phyloP scores from a whole-genome alignment of 2,329 filamentous ascomycete species.

The Trichoderma brevicompactum region DNA sequence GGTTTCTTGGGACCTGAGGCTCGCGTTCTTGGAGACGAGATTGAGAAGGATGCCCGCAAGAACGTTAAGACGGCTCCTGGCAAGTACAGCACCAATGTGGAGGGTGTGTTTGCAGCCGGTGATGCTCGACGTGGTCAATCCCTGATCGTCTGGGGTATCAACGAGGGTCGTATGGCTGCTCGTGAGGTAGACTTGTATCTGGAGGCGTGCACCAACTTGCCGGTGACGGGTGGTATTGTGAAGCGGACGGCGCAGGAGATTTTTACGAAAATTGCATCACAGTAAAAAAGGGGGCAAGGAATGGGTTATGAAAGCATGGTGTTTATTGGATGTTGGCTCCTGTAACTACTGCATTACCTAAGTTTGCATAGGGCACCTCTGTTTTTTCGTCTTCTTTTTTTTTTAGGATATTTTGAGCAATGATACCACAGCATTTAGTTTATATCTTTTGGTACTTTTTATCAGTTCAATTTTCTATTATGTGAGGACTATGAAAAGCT shows the following conservation, averaged over 20 bases:
- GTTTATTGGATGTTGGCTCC: background rate
- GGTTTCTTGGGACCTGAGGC: conserved; percentile 95
- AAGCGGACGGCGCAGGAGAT: conserved; percentile 79
- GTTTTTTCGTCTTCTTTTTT: background rate
- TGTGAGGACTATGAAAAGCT: no score
- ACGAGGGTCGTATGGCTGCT: conserved; percentile 91
- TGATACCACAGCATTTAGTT: conserved; percentile 26
- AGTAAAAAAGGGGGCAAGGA: conserved; percentile 22
- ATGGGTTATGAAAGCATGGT: conserved; percentile 23
- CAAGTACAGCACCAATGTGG: conserved; percentile 84
- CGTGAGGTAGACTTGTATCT: conserved; percentile 91
- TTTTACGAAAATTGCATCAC: conserved; percentile 44
- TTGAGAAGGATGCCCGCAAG: conserved; percentile 91
- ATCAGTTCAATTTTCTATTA: no score
- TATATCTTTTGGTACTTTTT: background rate
- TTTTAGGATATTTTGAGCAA: conserved; percentile 17
- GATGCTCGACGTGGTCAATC: conserved; percentile 95
- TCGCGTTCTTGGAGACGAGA: conserved; percentile 80
- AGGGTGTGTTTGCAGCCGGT: conserved; percentile 90
- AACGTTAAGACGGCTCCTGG: conserved; percentile 93
- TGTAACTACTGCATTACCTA: conserved; percentile 1
- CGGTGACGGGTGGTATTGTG: conserved; percentile 90
- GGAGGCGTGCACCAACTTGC: conserved; percentile 76
- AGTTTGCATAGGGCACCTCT: background rate
- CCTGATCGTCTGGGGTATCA: conserved; percentile 98